Base-by-base conservation (phyloP, 2,329 filamentous ascomycete genomes). In the Xylaria sp. region DNA sequence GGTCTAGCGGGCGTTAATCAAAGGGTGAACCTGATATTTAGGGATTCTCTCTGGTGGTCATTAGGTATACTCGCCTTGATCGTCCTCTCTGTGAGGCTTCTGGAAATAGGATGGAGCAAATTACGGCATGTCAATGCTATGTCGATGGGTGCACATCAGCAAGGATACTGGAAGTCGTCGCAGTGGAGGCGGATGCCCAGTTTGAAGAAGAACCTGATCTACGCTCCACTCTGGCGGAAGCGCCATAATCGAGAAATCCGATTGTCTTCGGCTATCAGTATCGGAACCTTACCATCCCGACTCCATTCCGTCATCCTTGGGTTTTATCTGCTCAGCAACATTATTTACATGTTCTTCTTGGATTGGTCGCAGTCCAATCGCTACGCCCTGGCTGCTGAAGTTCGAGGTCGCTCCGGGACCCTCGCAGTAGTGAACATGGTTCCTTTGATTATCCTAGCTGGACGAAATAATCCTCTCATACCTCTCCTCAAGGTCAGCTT, bases 391-490 rank as follows among this genome's bases (percentile, higher is more conserved):
- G 84, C 92, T 36, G 94, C 94, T 28, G 92, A 97, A 78, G 85
- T 98, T 52, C 91, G 96, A 75, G 94, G 94, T 46, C 90, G 96
- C 67, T 92, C 92, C 7, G 96, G 96, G 64, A 92, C 91, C 9
- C 86, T 99, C 72, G 90, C 94, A 4, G 86, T 94, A 12, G 88
- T 97, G 76, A 99, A 98, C 82, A 92, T 98, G 89, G 89, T 99
- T 39, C 94, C 96, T 5, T 89, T 98, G 36, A 87, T 98, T 76
- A 88, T 98, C 72, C 88, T 98, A 66, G 94, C 94, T 13, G 90
- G 94, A 43, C 92, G 96, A 78, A 98, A 98, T 84, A 99, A 98
- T 82, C 93, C 94, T 9, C 85, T 98, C 58, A 98, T 98, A 77
- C 80, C 85, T 3, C 80, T 97, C 41, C 86, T 98, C 66, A 89